phyloP scores from a whole-genome alignment of 495 filamentous ascomycete species.

The Penicillium atrosanguineum region DNA sequence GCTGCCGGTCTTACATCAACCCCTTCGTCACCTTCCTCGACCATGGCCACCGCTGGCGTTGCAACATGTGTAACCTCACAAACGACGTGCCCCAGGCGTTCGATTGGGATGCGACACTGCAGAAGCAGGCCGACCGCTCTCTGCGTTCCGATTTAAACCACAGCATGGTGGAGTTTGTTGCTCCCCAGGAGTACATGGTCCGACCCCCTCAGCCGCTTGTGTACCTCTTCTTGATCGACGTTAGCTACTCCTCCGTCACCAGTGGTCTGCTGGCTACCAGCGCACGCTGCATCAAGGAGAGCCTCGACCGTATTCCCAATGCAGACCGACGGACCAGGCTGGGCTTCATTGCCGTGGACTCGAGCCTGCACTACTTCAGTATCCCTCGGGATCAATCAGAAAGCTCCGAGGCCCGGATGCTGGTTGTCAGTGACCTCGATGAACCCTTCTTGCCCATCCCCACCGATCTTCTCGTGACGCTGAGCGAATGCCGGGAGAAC shows the following conservation, averaged over 20 bases:
- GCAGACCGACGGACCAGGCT: slow-evolving; percentile 88
- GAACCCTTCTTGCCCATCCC: slow-evolving; percentile 97
- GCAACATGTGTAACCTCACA: slow-evolving; percentile 99
- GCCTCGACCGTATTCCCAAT: slow-evolving; percentile 94
- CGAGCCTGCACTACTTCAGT: slow-evolving; percentile 91
- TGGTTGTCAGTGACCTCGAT: slow-evolving; percentile 93
- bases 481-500: slow-evolving; percentile 84
- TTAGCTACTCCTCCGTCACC: slow-evolving; percentile 87
- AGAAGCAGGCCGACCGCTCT: slow-evolving; percentile 88
- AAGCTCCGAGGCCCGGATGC: slow-evolving; percentile 78
- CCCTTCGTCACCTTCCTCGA: slow-evolving; percentile 95
- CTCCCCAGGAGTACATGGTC: slow-evolving; percentile 99
- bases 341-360: slow-evolving; percentile 94
- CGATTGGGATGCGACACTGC: slow-evolving; percentile 90
- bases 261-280: slow-evolving; percentile 93
- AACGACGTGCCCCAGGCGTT: slow-evolving; percentile 99
- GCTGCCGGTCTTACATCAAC: slow-evolving; percentile 96
- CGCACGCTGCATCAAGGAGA: slow-evolving; percentile 91
- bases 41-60: slow-evolving; percentile 95
- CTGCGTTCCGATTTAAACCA: slow-evolving; percentile 89
- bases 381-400: slow-evolving; percentile 86
- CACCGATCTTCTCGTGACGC: slow-evolving; percentile 84
- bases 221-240: slow-evolving; percentile 97
- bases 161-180: slow-evolving; percentile 92
- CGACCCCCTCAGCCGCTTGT: slow-evolving; percentile 94